These are phyloP conservation scores for Diaporthe vexans DNA, from an alignment of 2,329 filamentous ascomycete species.

Conservation along the genomic window DNA sequence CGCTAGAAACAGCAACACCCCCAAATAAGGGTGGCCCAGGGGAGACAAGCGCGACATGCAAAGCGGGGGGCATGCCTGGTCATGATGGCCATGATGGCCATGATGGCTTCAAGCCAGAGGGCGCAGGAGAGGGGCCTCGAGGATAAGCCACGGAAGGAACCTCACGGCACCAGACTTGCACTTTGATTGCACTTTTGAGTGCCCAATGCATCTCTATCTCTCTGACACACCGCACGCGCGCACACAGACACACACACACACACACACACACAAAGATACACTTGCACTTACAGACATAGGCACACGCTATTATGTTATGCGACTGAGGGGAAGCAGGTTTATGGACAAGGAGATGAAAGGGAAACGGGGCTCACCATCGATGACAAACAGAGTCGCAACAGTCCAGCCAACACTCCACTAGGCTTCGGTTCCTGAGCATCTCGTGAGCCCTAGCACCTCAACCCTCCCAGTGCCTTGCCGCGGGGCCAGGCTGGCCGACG, in stretches of 20 bases:
- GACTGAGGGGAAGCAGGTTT: background rate
- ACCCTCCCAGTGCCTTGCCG: background rate
- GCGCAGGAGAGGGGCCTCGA: background rate
- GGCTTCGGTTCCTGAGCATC: constrained; percentile 10
- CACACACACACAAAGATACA: background rate
- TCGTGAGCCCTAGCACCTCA: constrained; percentile 11
- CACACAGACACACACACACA: background rate
- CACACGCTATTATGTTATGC: constrained; percentile 6
- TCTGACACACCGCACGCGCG: background rate
- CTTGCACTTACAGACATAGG: background rate
- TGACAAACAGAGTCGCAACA: constrained; percentile 24
- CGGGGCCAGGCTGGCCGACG: background rate
- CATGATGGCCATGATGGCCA: constrained; percentile 31
- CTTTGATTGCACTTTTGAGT: background rate
- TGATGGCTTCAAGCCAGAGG: constrained; percentile 29
- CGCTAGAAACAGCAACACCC: constrained; percentile 22
- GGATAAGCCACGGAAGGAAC: background rate
- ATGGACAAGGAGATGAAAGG: background rate
- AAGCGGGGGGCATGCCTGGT: constrained; percentile 5
- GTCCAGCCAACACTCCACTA: background rate
- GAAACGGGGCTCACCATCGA: background rate
- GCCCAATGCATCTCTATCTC: constrained; percentile 1
- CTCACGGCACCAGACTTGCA: background rate
- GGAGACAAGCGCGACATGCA: background rate
- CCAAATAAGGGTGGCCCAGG: background rate